Base-by-base conservation (phyloP, 768 basidiomycete species). In the Obba rivulosa region DNA sequence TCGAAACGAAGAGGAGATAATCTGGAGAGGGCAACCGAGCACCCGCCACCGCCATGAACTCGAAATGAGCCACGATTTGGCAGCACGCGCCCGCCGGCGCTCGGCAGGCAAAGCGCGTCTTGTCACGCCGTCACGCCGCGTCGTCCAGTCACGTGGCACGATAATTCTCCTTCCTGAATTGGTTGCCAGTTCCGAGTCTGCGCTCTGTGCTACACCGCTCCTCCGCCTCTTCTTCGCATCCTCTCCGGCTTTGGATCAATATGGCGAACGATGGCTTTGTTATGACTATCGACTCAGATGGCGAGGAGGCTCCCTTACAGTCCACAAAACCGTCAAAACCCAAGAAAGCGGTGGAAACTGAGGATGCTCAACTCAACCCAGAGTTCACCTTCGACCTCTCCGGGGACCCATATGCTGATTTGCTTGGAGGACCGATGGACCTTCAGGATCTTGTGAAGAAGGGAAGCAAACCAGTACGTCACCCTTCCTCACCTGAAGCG, bases 271-370 rank as follows among this genome's bases (percentile, higher is more conserved):
- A 72, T 46, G 87, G 90, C 66, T 89, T 87, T 68, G 74, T 91
- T 43, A 79, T 87, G 78, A 92, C 91, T 1, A 75, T 92, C 39
- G 88, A 90, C 58, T 92, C 90, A 22, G 90, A 91, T 56, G 68
- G 69, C 18, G 88, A 89, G 62, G 80, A 79, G 25, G 54, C 60
- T 18, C 52, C 21, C 38, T 31, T 28, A 8, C 18, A 24, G 13
- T 28, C 49, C 13, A 58, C 53, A 13, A 49, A 53, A 46, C 9
- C 41, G 21, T 14, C 28, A n/a, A 53, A 53, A 28, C 21, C 52
- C 28, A 59, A 57, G 41, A 31, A 45, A 57, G 40, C 36, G 8
- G 59, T 65, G 46, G 66, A 69, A 23, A 66, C 65, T 41, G 85
- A 84, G 34, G 82, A 80, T 28, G 74, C 71, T 34, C 77, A 74